A percentile compares a stretch with the other conserved stretches of the same genome.
These are phyloP conservation scores for Debaryomycetaceae sp. DNA, from an alignment of 1,139 yeast genomes.

Conservation along the genomic window DNA sequence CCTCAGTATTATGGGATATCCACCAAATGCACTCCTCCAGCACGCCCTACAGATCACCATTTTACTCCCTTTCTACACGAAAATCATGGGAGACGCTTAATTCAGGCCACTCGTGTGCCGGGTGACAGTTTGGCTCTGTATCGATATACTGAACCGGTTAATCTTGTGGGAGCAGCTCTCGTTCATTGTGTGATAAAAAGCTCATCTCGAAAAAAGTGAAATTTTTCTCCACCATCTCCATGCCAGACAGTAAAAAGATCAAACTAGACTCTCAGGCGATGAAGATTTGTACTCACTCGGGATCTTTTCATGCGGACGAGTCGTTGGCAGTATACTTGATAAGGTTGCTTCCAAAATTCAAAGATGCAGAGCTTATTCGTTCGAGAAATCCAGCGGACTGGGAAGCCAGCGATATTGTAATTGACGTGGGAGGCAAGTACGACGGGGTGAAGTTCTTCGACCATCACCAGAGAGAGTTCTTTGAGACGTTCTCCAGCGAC, in stretches of 20 bases:
- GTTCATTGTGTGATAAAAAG: not conserved
- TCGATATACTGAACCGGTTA: no score
- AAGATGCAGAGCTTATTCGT: constrained; percentile 67
- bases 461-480: constrained; percentile 81
- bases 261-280: constrained; percentile 18
- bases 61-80: no score
- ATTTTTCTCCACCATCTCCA: not conserved
- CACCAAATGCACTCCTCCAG: no score
- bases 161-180: no score
- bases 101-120: no score
- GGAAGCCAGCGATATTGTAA: constrained; percentile 87
- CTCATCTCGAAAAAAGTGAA: constrained; percentile 1
- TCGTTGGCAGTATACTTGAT: constrained; percentile 92
- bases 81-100: no score
- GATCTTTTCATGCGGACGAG: constrained; percentile 96
- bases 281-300: constrained; percentile 87
- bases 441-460: constrained; percentile 87
- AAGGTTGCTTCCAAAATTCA: constrained; percentile 64
- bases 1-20: no score
- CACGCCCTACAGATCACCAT: no score
- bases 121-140: no score
- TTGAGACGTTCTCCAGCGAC: constrained; percentile 32
- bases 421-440: constrained; percentile 93
- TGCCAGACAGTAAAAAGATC: constrained; percentile 7
- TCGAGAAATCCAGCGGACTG: constrained; percentile 80